Evolutionary conservation across 2,329 filamentous ascomycete species (phyloP).

Genomic region (Alternaria consortialis): DNA sequence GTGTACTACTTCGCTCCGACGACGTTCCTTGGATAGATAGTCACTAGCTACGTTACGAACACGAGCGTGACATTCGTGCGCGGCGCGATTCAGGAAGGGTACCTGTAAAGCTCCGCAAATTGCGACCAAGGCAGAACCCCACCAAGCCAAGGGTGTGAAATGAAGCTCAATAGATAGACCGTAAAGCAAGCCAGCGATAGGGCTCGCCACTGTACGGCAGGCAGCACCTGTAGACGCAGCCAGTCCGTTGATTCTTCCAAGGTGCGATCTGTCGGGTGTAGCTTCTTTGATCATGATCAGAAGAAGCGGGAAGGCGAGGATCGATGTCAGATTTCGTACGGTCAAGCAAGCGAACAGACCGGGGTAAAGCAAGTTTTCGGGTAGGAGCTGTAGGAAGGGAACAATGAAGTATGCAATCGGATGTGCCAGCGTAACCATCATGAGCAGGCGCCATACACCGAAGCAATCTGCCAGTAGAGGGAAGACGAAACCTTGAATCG

Average conservation of each 20-base stretch:
- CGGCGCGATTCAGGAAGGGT: constrained; percentile 63
- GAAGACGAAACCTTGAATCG: constrained; percentile 77
- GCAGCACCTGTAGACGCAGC: constrained; percentile 77
- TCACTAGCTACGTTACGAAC: constrained; percentile 36
- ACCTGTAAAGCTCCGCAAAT: constrained; percentile 65
- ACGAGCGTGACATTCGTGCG: constrained; percentile 43
- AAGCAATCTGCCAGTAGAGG: constrained; percentile 69
- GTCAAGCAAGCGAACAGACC: constrained; percentile 73
- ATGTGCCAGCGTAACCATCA: constrained; percentile 71
- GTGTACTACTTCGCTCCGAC: constrained; percentile 32
- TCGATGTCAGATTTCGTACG: constrained; percentile 72
- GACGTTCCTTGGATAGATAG: constrained; percentile 28
- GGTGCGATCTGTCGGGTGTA: constrained; percentile 66
- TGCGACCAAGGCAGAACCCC: constrained; percentile 66
- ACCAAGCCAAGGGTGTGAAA: constrained; percentile 71
- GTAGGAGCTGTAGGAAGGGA: constrained; percentile 71
- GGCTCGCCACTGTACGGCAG: constrained; percentile 74
- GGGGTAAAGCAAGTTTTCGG: constrained; percentile 62
- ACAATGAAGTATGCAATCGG: constrained; percentile 74
- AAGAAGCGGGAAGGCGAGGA: constrained; percentile 72
- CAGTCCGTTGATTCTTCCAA: constrained; percentile 76
- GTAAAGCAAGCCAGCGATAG: constrained; percentile 73
- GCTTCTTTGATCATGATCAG: constrained; percentile 79
- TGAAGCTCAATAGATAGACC: constrained; percentile 65
- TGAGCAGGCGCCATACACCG: constrained; percentile 73